Evolutionary conservation across 2,329 filamentous ascomycete species (phyloP), one percentile per base, ranked within the genome.

Genomic region (Ophiocordyceps unilateralis): DNA sequence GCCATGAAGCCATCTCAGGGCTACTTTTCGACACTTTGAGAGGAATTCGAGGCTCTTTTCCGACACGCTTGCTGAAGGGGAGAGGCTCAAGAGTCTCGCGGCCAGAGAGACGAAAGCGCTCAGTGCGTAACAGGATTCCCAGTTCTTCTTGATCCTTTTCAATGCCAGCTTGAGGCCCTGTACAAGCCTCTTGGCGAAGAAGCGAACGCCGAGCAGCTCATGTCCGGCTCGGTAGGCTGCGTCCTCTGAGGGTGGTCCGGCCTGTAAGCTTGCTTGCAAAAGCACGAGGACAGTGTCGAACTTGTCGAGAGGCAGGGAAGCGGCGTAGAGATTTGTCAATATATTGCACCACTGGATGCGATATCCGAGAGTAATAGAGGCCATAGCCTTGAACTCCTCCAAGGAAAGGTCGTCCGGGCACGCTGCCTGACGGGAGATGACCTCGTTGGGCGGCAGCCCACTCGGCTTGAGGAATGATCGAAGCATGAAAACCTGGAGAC

Each of bases 331-430:
- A 0, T 57, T 53, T 3, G 81, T 50, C 0, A 75, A 51, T 3
- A 81, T 66, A 43, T 77, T 79, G 9, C 60, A 50, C 69, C 74
- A 80, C 41, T 74, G 70, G 9, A 76, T 54, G 1, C 54, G 50
- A 17, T 61, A 45, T 0, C 74, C 74, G 1, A 68, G 51, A 0
- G 68, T 63, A 3, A 80, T 48, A 0, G 64, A 51, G 0, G 62
- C 60, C n/a, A 78, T 64, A 0, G 65, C 58, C 43, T 69, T 67
- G 50, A 67, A 78, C 43, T 81, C 74, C 1, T 68, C 65, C 0
- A 74, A 45, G 0, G 66, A 61, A 37, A 81, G 55, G 19, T 64
- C 49, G 0, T 42, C 4, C 0, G 75, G 72, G 42, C 72, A 76
- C 0, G 53, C 41, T 0, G 49, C 53, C 45, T 75, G 70, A 1